Conservation (phyloP, 2,329 filamentous ascomycete genomes). For the Venturia pyrina region DNA sequence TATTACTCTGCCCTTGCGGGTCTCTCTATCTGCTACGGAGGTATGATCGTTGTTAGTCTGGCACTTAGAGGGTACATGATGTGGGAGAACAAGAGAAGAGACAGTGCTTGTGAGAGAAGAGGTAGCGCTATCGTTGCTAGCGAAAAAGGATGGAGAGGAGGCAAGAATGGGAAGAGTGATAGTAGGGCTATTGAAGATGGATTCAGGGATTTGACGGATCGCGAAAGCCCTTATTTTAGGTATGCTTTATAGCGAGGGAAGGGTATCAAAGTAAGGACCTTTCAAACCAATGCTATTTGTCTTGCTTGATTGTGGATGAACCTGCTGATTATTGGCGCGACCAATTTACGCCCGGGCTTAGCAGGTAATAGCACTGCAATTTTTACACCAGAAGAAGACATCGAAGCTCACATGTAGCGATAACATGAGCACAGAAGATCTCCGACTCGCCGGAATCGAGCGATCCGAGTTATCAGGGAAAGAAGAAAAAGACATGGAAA, state of each 20-base stretch:
- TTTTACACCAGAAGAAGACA: too few relatives aligned
- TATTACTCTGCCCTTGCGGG: neutral
- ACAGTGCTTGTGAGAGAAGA: constrained; percentile 1
- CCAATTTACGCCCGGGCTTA: too few relatives aligned
- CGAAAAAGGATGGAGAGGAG: constrained; percentile 19
- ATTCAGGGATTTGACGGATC: constrained; percentile 27
- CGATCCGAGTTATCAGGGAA: too few relatives aligned
- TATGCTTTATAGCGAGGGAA: constrained; percentile 20
- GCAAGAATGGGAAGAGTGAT: constrained; percentile 15
- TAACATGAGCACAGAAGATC: too few relatives aligned
- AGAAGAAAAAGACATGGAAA: too few relatives aligned
- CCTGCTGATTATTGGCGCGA: too few relatives aligned
- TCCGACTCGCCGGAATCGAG: too few relatives aligned
- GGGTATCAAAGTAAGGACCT: neutral
- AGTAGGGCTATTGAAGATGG: constrained; percentile 24
- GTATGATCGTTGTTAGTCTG: neutral
- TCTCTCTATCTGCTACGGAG: neutral
- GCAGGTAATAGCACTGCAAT: too few relatives aligned
- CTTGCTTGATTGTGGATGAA: neutral
- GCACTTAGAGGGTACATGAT: neutral
- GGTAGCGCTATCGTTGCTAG: neutral
- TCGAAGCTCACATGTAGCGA: too few relatives aligned
- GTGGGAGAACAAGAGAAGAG: constrained; percentile 6
- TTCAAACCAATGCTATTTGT: too few relatives aligned
- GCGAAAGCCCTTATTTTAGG: constrained; percentile 24